Conservation (phyloP, 495 filamentous ascomycete species). For the Hypoxylon intermedium region DNA sequence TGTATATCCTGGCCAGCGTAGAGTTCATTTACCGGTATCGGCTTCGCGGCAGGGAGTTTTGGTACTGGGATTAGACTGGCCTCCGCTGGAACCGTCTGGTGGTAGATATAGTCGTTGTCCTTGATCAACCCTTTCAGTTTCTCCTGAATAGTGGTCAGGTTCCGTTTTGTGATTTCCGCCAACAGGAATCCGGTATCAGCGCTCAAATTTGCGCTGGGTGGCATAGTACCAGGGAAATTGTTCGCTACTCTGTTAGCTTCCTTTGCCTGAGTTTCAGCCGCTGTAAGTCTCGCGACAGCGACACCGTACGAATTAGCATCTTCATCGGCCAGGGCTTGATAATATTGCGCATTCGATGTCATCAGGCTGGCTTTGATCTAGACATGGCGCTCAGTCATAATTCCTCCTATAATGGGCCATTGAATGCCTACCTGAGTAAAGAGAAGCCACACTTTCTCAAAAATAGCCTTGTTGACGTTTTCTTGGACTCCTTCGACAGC, state of each 20-base stretch:
- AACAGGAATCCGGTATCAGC: conserved; percentile 77
- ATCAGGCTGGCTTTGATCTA: conserved; percentile 84
- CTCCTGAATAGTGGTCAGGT: conserved; percentile 80
- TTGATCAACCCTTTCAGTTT: conserved; percentile 77
- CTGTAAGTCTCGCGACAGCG: conserved; percentile 81
- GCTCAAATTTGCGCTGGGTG: conserved; percentile 81
- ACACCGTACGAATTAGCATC: conserved; percentile 87
- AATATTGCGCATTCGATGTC: conserved; percentile 88
- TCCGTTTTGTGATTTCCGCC: conserved; percentile 81
- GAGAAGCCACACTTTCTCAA: conserved; percentile 93
- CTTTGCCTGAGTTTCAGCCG: conserved; percentile 76
- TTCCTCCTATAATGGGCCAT: background rate
- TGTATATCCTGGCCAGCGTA: conserved; percentile 98
- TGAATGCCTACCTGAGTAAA: conserved; percentile 70
- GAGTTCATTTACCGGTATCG: conserved; percentile 94
- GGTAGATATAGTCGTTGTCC: conserved; percentile 98
- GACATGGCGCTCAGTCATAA: background rate
- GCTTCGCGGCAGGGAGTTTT: conserved; percentile 95
- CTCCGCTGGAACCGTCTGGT: conserved; percentile 87
- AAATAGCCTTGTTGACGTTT: conserved; percentile 87
- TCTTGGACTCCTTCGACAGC: conserved; percentile 89
- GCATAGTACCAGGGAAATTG: conserved; percentile 78
- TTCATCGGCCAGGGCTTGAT: conserved; percentile 89
- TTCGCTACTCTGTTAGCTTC: conserved; percentile 80
- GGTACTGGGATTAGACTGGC: conserved; percentile 79